These are phyloP conservation scores for Hypholoma sublateritium DNA, from an alignment of 768 basidiomycete species.

Conservation along the genomic window DNA sequence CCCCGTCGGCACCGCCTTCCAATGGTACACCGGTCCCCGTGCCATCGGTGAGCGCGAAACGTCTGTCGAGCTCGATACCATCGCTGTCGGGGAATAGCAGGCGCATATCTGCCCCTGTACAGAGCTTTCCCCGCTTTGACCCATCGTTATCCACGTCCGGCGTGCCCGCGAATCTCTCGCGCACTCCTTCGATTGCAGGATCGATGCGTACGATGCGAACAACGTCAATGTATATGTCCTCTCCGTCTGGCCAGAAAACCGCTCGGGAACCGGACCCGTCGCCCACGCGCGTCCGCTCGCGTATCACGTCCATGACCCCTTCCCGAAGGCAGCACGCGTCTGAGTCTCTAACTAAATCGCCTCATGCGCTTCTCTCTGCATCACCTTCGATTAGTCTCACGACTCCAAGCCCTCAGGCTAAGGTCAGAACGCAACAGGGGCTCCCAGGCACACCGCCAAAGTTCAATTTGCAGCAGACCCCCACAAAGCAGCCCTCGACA, in stretches of 20 bases:
- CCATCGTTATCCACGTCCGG: slow-evolving; percentile 22
- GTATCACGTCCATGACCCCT: slow-evolving; percentile 47
- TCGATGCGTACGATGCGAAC: slow-evolving; percentile 25
- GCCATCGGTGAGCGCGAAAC: slow-evolving; percentile 29
- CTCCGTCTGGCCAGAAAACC: slow-evolving; percentile 21
- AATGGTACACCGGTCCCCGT: slow-evolving; percentile 48
- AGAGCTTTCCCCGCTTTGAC: slow-evolving; percentile 27
- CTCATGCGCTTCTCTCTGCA: slow-evolving; percentile 22
- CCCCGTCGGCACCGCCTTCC: slow-evolving; percentile 36
- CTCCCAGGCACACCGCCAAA: slow-evolving; percentile 33
- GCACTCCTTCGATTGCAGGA: slow-evolving; percentile 21
- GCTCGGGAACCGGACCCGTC: slow-evolving; percentile 15
- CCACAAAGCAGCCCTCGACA: slow-evolving; percentile 15
- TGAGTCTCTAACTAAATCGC: slow-evolving; percentile 24
- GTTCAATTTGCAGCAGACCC: slow-evolving; percentile 23
- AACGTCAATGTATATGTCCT: slow-evolving; percentile 23
- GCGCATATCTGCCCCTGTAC: slow-evolving; percentile 39
- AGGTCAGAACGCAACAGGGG: slow-evolving; percentile 25
- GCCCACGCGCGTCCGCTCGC: slow-evolving; percentile 35
- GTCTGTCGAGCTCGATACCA: slow-evolving; percentile 37
- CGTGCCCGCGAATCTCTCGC: slow-evolving; percentile 20
- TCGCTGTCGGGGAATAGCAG: slow-evolving; percentile 33
- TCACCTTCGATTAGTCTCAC: slow-evolving; percentile 37
- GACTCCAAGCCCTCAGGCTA: slow-evolving; percentile 38
- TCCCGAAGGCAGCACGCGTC: slow-evolving; percentile 17